These are phyloP conservation scores for Erucastrum elatum DNA, from an alignment of 345 rosid species.

Conservation along the genomic window DNA sequence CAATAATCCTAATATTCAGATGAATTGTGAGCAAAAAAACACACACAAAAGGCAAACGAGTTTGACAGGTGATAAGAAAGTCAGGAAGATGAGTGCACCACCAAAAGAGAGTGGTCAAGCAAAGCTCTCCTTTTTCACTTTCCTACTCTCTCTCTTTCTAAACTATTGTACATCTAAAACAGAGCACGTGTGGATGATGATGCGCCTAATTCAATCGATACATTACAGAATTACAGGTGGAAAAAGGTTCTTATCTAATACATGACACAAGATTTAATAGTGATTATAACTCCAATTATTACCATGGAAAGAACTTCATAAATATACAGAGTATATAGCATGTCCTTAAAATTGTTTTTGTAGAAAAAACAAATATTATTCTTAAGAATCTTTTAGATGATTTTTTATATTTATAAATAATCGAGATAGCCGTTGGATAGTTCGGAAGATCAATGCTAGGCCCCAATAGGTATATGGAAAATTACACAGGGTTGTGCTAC, in stretches of 20 bases:
- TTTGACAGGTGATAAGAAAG: neutral
- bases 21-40: neutral
- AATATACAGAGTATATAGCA: too few relatives aligned
- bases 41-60: neutral
- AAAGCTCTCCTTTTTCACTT: neutral
- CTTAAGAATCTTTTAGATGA: neutral
- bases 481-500: neutral
- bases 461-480: neutral
- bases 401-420: neutral
- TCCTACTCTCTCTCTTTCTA: neutral
- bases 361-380: neutral
- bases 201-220: slow-evolving; percentile 8
- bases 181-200: slow-evolving; percentile 24
- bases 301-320: neutral
- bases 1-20: neutral
- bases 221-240: slow-evolving; percentile 22
- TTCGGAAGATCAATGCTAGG: neutral
- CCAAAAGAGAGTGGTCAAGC: neutral
- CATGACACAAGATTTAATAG: neutral
- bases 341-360: neutral
- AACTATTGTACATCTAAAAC: neutral
- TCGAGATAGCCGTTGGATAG: neutral
- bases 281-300: neutral
- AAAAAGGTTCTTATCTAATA: neutral
- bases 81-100: neutral